Evolutionary conservation across 148 eudicot genomes (phyloP).

Genomic region (Cornus controversa): DNA sequence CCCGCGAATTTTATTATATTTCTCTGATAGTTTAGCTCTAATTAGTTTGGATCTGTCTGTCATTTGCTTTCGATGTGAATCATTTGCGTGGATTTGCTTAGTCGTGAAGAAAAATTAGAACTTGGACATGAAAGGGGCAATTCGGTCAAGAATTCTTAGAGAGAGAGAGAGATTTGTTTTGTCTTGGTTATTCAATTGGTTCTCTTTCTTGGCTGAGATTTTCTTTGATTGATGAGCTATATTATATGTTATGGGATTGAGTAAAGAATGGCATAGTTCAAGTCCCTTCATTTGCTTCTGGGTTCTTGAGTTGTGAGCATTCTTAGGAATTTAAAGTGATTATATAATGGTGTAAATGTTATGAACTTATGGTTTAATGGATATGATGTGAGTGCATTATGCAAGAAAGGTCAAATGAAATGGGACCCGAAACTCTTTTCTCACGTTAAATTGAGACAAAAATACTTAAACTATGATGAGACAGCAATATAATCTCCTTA

Average conservation of each 20-base stretch:
- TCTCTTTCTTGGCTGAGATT: no score
- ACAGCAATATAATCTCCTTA: neutral
- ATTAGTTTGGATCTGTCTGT: slow-evolving; percentile 14
- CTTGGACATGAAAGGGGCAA: neutral
- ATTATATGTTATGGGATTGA: neutral
- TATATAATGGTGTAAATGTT: no score
- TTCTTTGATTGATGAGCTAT: neutral
- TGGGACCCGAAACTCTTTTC: neutral
- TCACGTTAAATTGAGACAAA: no score
- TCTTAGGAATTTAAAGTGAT: no score
- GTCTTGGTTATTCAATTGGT: no score
- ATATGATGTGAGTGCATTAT: no score
- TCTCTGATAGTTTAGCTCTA: neutral
- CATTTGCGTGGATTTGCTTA: neutral
- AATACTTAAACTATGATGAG: no score
- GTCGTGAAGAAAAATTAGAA: neutral
- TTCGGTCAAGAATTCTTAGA: neutral
- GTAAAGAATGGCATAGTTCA: neutral
- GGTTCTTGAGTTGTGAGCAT: no score
- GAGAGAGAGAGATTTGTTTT: neutral
- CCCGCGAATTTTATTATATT: neutral
- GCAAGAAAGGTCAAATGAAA: neutral
- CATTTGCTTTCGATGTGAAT: slow-evolving; percentile 6
- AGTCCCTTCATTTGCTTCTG: neutral
- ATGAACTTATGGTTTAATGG: no score